Evolutionary conservation across 2,329 filamentous ascomycete genomes (phyloP).

Genomic region (Clarireedia hainanense): DNA sequence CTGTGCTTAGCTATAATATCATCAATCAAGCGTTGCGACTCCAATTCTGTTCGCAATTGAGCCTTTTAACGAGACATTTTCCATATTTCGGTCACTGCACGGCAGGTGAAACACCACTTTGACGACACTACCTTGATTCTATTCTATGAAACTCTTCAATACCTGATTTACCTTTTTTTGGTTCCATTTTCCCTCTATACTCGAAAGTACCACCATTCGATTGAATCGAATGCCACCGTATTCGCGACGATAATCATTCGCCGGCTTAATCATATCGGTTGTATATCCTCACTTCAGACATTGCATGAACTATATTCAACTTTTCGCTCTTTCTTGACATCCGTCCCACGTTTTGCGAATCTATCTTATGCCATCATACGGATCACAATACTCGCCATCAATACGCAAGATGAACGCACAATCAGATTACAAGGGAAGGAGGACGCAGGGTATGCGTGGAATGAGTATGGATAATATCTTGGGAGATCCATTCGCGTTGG

Average conservation of each 20-base stretch:
- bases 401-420: conserved; percentile 74
- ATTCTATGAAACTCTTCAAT: not conserved
- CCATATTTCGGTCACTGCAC: not conserved
- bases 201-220: not conserved
- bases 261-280: not conserved
- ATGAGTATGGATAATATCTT: conserved; percentile 84
- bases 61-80: not conserved
- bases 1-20: conserved; percentile 5
- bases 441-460: conserved; percentile 42
- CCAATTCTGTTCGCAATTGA: not conserved
- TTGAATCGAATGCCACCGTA: conserved; percentile 4
- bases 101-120: conserved; percentile 6
- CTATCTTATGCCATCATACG: conserved; percentile 60
- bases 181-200: not conserved
- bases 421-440: conserved; percentile 44
- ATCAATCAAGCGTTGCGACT: not conserved
- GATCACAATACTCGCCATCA: conserved; percentile 64
- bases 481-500: conserved; percentile 91
- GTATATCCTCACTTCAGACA: no score
- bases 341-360: not conserved
- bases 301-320: no score
- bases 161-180: not conserved
- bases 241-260: conserved; percentile 3
- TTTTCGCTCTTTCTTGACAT: not conserved
- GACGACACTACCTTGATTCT: not conserved